Conservation (phyloP, 352 stramenopile species). For the Saprolegnia diclina region DNA sequence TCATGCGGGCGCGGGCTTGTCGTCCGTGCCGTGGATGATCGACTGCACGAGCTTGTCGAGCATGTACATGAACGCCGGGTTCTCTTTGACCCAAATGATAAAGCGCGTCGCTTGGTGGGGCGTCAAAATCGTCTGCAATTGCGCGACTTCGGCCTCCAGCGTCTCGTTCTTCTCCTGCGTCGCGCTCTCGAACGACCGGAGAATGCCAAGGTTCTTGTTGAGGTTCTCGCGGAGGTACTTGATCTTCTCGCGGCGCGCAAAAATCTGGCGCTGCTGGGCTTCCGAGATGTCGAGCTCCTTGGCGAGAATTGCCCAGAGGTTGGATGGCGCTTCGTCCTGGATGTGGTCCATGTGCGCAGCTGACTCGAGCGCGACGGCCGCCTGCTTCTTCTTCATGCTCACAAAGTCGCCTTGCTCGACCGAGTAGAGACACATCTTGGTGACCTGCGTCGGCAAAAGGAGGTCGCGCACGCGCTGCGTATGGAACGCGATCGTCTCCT, state of each 20-base stretch:
- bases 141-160: conserved; percentile 58
- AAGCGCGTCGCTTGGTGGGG: conserved; percentile 75
- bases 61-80: conserved; percentile 84
- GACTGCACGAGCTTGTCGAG: conserved; percentile 74
- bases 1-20: conserved; percentile 11
- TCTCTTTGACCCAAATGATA: conserved; percentile 84
- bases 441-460: conserved; percentile 69
- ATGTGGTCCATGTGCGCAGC: conserved; percentile 31
- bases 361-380: conserved; percentile 36
- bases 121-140: conserved; percentile 68
- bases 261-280: conserved; percentile 58
- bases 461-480: conserved; percentile 61
- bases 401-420: conserved; percentile 67
- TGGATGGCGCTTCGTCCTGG: conserved; percentile 44
- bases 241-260: conserved; percentile 54
- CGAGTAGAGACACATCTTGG: conserved; percentile 69
- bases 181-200: conserved; percentile 61
- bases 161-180: conserved; percentile 75
- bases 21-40: conserved; percentile 29
- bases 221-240: conserved; percentile 59
- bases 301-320: conserved; percentile 64
- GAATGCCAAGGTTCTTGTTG: conserved; percentile 61
- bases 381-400: conserved; percentile 42
- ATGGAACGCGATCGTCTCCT: conserved; percentile 70
- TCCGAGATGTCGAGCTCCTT: conserved; percentile 64